Evolutionary conservation across 106 monocot genomes (phyloP).

Genomic region (Dioscorea zingiberensis): DNA sequence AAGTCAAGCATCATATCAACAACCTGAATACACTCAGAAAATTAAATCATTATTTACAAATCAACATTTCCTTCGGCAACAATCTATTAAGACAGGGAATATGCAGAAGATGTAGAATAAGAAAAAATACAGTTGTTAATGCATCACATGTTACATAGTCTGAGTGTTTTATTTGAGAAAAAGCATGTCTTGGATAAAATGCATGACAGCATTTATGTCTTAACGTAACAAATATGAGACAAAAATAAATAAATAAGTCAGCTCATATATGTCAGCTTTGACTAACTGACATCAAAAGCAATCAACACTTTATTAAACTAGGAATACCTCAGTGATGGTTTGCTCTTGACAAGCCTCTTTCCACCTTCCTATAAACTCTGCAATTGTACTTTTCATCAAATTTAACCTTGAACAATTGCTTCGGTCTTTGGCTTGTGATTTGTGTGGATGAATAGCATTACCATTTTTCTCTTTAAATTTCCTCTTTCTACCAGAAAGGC

Average conservation of each 20-base stretch:
- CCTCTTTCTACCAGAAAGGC: constrained; percentile 35
- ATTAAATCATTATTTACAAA: too few relatives aligned
- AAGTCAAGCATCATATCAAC: constrained; percentile 56
- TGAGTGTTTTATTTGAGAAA: too few relatives aligned
- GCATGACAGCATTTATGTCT: too few relatives aligned
- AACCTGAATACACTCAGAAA: constrained; percentile 35
- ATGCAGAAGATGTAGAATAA: too few relatives aligned
- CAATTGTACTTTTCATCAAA: constrained; percentile 12
- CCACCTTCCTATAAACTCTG: constrained; percentile 67
- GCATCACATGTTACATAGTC: too few relatives aligned
- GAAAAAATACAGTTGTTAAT: too few relatives aligned
- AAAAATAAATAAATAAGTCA: neutral
- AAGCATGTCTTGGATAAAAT: too few relatives aligned
- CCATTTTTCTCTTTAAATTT: constrained; percentile 25
- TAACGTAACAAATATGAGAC: neutral
- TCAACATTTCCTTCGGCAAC: too few relatives aligned
- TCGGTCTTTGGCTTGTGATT: constrained; percentile 26
- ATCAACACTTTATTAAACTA: neutral
- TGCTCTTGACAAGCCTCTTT: constrained; percentile 55
- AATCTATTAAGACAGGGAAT: too few relatives aligned
- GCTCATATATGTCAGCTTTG: neutral
- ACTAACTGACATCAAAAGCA: neutral
- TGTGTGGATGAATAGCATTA: constrained; percentile 4
- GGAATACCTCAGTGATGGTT: constrained; percentile 55
- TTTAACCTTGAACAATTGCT: neutral